Evolutionary conservation across 768 basidiomycete species (phyloP).

Genomic region (Lactifluus subvellereus): DNA sequence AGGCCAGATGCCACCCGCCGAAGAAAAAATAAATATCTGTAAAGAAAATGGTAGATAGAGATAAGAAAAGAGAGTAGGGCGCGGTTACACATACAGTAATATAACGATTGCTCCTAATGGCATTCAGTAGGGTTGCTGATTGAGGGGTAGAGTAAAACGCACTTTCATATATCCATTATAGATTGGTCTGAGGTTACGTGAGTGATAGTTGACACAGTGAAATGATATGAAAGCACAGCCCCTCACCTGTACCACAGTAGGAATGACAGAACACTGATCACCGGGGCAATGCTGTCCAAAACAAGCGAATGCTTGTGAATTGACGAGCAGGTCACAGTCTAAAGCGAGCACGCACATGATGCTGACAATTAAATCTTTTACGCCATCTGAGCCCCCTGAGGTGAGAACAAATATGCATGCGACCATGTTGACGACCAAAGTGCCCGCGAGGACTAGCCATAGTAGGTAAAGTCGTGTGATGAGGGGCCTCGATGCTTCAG

Average conservation of each 20-base stretch:
- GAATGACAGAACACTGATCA: slow-evolving; percentile 78
- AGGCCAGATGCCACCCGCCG: slow-evolving; percentile 89
- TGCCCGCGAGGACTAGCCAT: slow-evolving; percentile 84
- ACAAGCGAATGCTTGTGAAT: slow-evolving; percentile 26
- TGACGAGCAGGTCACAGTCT: slow-evolving; percentile 13
- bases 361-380: slow-evolving; percentile 73
- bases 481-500: slow-evolving; percentile 67
- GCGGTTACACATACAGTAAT: slow-evolving; percentile 63
- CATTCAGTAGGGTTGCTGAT: slow-evolving; percentile 23
- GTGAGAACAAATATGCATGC: slow-evolving; percentile 84
- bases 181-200: slow-evolving; percentile 57
- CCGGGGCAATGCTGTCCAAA: slow-evolving; percentile 59
- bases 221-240: neutral
- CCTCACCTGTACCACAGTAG: slow-evolving; percentile 91
- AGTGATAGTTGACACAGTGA: slow-evolving; percentile 19
- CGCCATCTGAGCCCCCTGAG: slow-evolving; percentile 68
- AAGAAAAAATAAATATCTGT: slow-evolving; percentile 96
- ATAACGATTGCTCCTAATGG: slow-evolving; percentile 80
- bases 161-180: slow-evolving; percentile 99
- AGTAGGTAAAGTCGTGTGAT: slow-evolving; percentile 86
- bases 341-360: slow-evolving; percentile 54
- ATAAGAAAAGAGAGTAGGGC: slow-evolving; percentile 24
- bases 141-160: slow-evolving; percentile 25
- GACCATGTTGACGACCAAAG: slow-evolving; percentile 84
- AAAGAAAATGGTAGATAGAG: slow-evolving; percentile 6